A percentile compares a stretch with the other conserved stretches of the same genome.
phyloP scores from a whole-genome alignment of 1,284 basidiomycete species.

The Coniophora puteana region DNA sequence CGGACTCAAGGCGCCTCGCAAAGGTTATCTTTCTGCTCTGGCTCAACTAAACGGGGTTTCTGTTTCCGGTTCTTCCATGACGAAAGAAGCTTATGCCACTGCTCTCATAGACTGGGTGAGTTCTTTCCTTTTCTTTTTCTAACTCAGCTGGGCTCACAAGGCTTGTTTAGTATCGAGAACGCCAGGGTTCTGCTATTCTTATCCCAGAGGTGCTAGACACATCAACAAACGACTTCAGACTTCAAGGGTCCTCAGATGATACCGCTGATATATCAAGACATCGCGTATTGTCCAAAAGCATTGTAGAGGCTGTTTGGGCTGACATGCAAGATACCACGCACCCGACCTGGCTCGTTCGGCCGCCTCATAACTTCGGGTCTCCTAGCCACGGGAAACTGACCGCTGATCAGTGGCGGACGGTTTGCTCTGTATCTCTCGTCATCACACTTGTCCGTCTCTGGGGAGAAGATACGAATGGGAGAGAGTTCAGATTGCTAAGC shows the following conservation, averaged over 20 bases:
- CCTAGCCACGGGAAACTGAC: conserved; percentile 17
- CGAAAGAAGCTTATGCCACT: background rate
- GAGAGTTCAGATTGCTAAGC: conserved; percentile 10
- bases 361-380: conserved; percentile 16
- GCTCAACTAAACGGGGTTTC: background rate
- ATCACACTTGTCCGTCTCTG: conserved; percentile 14
- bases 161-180: background rate
- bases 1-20: background rate
- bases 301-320: conserved; percentile 9
- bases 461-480: conserved; percentile 3
- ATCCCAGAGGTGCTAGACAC: background rate
- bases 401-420: conserved; percentile 22
- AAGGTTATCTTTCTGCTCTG: background rate
- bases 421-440: conserved; percentile 14
- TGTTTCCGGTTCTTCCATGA: background rate
- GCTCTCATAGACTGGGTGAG: background rate
- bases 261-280: background rate
- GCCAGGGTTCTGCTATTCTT: background rate
- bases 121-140: background rate
- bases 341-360: conserved; percentile 19
- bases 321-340: conserved; percentile 12
- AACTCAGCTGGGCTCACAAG: background rate
- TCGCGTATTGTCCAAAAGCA: background rate
- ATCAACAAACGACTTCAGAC: background rate
- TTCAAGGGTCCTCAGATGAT: background rate